These are phyloP conservation scores for Dalbergia cultrata DNA, from an alignment of 306 rosid genomes.

Conservation along the genomic window DNA sequence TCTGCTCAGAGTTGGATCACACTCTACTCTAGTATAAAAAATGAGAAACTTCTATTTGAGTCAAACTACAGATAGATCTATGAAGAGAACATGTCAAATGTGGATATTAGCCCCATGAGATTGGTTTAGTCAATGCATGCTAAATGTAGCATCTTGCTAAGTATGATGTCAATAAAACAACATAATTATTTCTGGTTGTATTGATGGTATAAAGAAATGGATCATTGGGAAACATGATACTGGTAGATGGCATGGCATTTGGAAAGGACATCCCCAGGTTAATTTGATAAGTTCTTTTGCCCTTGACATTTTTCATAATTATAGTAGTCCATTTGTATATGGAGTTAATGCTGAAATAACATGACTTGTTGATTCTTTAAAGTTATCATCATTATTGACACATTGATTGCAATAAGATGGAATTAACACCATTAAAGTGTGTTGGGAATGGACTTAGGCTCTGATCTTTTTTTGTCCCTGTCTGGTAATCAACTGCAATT, in stretches of 20 bases:
- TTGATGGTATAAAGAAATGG: constrained; percentile 25
- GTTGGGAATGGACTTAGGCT: background rate
- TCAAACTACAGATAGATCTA: constrained; percentile 2
- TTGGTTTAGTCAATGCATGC: constrained; percentile 13
- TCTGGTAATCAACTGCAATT: background rate
- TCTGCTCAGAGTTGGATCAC: constrained; percentile 16
- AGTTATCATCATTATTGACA: background rate
- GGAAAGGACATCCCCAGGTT: background rate
- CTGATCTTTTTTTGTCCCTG: background rate
- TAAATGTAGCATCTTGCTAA: constrained; percentile 37
- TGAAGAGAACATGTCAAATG: background rate
- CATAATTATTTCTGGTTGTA: constrained; percentile 1
- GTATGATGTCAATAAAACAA: constrained; percentile 17
- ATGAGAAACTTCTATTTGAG: constrained; percentile 21
- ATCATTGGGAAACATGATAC: constrained; percentile 32
- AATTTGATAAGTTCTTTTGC: constrained; percentile 22
- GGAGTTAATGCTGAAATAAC: constrained; percentile 7
- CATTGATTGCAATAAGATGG: constrained; percentile 4
- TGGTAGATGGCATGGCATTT: constrained; percentile 8
- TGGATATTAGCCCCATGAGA: background rate
- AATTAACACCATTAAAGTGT: constrained; percentile 3
- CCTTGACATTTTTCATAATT: constrained; percentile 12
- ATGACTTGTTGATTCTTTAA: background rate
- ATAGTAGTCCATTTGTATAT: background rate
- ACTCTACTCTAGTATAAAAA: constrained; percentile 11